Evolutionary conservation across 106 monocot genomes (phyloP), one percentile per base, ranked within the genome.

Genomic region (Gastrodia elata): DNA sequence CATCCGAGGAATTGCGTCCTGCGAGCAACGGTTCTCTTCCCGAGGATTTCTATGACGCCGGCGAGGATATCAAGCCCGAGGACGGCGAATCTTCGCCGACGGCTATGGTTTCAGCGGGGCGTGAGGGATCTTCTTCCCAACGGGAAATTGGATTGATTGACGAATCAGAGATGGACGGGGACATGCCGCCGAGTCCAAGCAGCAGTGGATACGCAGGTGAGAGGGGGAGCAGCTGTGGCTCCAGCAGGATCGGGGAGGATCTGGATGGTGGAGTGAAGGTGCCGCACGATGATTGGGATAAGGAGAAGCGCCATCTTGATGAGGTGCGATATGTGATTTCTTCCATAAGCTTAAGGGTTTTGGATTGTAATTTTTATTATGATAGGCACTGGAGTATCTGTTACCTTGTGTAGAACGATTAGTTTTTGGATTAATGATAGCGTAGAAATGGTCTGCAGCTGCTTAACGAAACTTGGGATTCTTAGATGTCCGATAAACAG

Each of bases 141-240:
- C 72, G 41, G 2, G 73, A 64, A 38, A 65, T 38, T 24, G 76
- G 26, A 13, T 81, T 74, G 72, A 78, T 64, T 22, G 83, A 78
- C 71, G 46, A 67, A 38, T 80, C 67, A 70, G 88, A 80, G 69
- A 69, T 41, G 68, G 84, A 83, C 5, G 78, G 67, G 40, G 86
- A 88, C 26, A 81, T 32, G 65, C 65, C 74, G 34, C n/a, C 80
- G 10, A 91, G 91, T 70, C 91, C 94, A 5, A 89, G 89, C 68
- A 95, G 94, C 61, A 92, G 95, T 68, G 92, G 89, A 38, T 92
- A 90, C 61, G 95, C 92, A 8, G 95, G 89, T 1, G 95, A 96
- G 86, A 77, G 87, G 32, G 95, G 92, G 20, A 95, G 91, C 79
- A 95, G 95, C 37, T 83, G 78, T 0, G 85, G 42, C 13, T 86